Base-by-base conservation (phyloP, 139 green algal genomes). In the Picochlorum sp. region DNA sequence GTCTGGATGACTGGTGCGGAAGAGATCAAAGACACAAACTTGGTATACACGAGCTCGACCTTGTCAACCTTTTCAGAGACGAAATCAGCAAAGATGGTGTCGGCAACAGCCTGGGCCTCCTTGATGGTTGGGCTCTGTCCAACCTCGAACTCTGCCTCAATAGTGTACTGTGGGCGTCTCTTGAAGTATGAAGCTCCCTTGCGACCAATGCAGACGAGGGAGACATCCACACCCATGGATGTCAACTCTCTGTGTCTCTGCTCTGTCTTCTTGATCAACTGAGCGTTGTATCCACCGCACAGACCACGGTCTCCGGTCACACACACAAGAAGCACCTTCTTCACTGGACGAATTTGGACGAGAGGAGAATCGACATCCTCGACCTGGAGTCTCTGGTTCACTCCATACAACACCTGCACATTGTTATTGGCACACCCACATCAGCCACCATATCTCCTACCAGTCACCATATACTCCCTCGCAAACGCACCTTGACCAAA, bases 241-340 rank as follows among this genome's bases (percentile, higher is more conserved):
- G 51, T 73, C 44, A 99, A 86, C 86, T 99, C 90, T n/a, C 38
- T 60, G 57, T 81, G 66, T 20, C 94, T 85, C 30, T 68, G 1
- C 88, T 98, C 94, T 11, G 77, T 71, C 86, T 94, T 76, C 72
- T 77, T 69, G 74, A 97, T 90, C 64, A 95, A 75, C 59, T 88
- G 89, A 80, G 92, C 95, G 85, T 99, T 99, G 90, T 96, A 99
- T 58, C 94, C 94, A 66, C 94, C 94, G 86, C 94, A 99, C 54
- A 99, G 86, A 72, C 94, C 94, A 51, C 94, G 89, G 81, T 99
- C 94, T 45, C 94, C 94, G 24, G 92, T 97, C 59, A 97, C 69
- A 5, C 83, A 67, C 28, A 96, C 81, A 47, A 99, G 68, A 59
- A 90, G 70, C 11, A 98, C 90, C 1, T 70, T 87, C 90, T 98